Evolutionary conservation across 345 rosid species (phyloP).

Genomic region (Eucalyptus caleyi): DNA sequence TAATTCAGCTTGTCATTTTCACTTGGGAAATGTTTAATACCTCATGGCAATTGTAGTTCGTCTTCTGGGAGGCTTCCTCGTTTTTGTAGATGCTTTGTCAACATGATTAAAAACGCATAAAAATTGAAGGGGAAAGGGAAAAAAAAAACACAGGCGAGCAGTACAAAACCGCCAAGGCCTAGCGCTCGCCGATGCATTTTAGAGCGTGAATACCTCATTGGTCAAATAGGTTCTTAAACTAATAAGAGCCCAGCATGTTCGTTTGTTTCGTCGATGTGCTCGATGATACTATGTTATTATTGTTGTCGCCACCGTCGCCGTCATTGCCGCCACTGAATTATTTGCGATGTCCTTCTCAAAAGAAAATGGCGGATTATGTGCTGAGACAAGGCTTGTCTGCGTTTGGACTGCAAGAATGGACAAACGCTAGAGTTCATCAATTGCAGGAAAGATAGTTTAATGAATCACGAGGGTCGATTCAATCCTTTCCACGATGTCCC

Average conservation of each 20-base stretch:
- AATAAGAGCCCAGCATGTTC: neutral
- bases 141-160: neutral
- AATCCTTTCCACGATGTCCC: neutral
- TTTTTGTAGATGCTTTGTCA: neutral
- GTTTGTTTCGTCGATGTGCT: neutral
- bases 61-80: neutral
- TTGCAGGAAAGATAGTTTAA: neutral
- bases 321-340: neutral
- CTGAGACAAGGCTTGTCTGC: neutral
- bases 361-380: neutral
- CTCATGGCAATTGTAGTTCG: neutral
- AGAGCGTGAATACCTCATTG: neutral
- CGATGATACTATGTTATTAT: neutral
- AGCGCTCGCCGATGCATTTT: neutral
- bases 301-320: neutral
- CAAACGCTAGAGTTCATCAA: neutral
- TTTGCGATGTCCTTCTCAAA: neutral
- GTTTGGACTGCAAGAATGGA: neutral
- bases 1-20: neutral
- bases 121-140: neutral
- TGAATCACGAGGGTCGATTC: neutral
- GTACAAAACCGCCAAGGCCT: neutral
- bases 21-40: neutral
- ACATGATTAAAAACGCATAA: neutral
- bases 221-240: neutral